phyloP scores from a whole-genome alignment of 2,329 filamentous ascomycete genomes.

The Blastomyces emzantsi region DNA sequence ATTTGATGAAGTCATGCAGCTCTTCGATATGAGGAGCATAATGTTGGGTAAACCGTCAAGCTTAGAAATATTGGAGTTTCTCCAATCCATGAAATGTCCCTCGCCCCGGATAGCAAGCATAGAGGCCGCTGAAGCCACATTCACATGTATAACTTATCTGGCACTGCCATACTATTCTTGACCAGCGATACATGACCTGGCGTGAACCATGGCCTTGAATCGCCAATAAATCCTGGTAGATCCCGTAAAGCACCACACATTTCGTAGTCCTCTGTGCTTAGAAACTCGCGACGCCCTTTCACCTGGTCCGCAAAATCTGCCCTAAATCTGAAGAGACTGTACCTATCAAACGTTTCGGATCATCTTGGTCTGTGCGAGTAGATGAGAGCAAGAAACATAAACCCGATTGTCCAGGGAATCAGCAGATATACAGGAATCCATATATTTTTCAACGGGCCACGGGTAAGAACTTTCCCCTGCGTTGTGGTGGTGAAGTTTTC shows the following conservation, averaged over 20 bases:
- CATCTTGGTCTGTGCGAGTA: slow-evolving; percentile 1
- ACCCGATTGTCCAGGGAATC: not conserved
- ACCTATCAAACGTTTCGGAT: slow-evolving; percentile 6
- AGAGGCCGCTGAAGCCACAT: not conserved
- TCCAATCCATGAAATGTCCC: not conserved
- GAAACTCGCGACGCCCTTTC: not conserved
- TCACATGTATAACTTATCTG: slow-evolving; percentile 4
- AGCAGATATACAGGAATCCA: slow-evolving; percentile 1
- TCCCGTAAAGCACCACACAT: not conserved
- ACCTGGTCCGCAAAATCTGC: slow-evolving; percentile 4
- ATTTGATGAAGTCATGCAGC: not conserved
- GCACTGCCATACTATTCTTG: not conserved
- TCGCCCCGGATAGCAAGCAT: not conserved
- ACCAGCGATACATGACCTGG: slow-evolving; percentile 7
- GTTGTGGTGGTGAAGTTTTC: not conserved
- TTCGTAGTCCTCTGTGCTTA: slow-evolving; percentile 6
- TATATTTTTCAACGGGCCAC: not conserved
- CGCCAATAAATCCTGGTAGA: slow-evolving; percentile 1
- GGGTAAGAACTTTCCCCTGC: not conserved
- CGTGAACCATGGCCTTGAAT: not conserved
- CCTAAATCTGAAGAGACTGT: slow-evolving; percentile 6
- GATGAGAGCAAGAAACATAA: not conserved
- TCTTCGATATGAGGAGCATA: not conserved
- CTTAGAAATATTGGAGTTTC: not conserved
- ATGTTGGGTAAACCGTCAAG: not conserved